These are phyloP conservation scores for Colletotrichum sublineola DNA, from an alignment of 2,329 filamentous ascomycete genomes.

Conservation along the genomic window DNA sequence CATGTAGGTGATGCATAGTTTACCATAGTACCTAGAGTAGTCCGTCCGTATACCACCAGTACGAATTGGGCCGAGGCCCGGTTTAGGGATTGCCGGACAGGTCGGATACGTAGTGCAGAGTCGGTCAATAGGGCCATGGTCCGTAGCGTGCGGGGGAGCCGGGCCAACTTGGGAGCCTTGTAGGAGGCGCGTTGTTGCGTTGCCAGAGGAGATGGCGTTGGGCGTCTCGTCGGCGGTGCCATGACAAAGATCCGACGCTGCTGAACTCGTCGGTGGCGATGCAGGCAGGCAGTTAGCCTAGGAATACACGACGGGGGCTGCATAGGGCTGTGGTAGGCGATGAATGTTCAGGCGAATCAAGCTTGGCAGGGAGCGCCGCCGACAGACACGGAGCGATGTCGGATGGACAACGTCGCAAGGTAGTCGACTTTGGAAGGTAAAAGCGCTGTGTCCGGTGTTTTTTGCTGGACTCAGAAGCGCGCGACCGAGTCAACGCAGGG, in stretches of 20 bases:
- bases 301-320: background rate
- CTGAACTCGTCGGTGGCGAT: background rate
- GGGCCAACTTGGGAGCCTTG: background rate
- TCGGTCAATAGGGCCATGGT: background rate
- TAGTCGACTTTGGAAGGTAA: background rate
- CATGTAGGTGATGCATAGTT: background rate
- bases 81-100: background rate
- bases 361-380: slow-evolving; percentile 6
- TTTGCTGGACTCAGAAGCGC: background rate
- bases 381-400: background rate
- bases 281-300: background rate
- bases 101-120: background rate
- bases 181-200: slow-evolving; percentile 2
- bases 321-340: background rate
- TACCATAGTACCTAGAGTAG: background rate
- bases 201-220: background rate
- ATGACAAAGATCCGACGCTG: background rate
- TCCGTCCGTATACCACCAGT: background rate
- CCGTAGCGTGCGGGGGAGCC: background rate
- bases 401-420: background rate
- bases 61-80: background rate
- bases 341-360: background rate
- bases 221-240: slow-evolving; percentile 19
- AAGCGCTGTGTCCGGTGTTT: slow-evolving; percentile 9
- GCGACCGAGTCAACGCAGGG: background rate